Evolutionary conservation across 2,329 filamentous ascomycete species (phyloP).

Genomic region (Alternaria consortialis): DNA sequence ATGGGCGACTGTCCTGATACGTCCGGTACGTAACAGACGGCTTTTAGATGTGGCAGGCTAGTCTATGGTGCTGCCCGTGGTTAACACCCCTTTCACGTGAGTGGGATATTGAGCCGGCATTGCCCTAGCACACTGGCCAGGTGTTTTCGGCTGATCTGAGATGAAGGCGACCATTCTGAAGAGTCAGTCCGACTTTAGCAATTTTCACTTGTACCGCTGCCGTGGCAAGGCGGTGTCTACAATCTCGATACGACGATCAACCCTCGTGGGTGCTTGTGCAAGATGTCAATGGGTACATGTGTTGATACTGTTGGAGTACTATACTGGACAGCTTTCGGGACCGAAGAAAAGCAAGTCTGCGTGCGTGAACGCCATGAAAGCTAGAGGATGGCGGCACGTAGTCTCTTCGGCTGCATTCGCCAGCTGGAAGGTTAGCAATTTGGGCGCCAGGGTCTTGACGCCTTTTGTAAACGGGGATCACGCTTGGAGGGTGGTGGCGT

Average conservation of each 20-base stretch:
- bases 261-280: conserved; percentile 17
- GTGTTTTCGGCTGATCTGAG: conserved; percentile 45
- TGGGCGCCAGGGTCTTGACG: conserved; percentile 34
- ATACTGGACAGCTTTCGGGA: conserved; percentile 7
- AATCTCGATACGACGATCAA: conserved; percentile 31
- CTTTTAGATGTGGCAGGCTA: conserved; percentile 20
- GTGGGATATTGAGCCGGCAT: conserved; percentile 30
- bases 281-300: background rate
- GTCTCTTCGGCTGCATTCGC: conserved; percentile 15
- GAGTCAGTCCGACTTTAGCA: conserved; percentile 31
- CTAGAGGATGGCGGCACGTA: conserved; percentile 23
- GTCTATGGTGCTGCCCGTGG: conserved; percentile 18
- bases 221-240: conserved; percentile 28
- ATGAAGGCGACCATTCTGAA: conserved; percentile 23
- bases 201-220: conserved; percentile 31
- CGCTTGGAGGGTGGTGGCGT: conserved; percentile 28
- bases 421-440: conserved; percentile 12
- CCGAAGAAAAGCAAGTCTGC: conserved; percentile 17
- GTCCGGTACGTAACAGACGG: conserved; percentile 31
- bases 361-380: conserved; percentile 10
- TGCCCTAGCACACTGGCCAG: conserved; percentile 31
- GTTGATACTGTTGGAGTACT: background rate
- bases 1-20: conserved; percentile 28
- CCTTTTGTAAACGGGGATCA: conserved; percentile 41
- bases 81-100: conserved; percentile 44